phyloP scores from a whole-genome alignment of 345 rosid genomes.

The Carallia brachiata region DNA sequence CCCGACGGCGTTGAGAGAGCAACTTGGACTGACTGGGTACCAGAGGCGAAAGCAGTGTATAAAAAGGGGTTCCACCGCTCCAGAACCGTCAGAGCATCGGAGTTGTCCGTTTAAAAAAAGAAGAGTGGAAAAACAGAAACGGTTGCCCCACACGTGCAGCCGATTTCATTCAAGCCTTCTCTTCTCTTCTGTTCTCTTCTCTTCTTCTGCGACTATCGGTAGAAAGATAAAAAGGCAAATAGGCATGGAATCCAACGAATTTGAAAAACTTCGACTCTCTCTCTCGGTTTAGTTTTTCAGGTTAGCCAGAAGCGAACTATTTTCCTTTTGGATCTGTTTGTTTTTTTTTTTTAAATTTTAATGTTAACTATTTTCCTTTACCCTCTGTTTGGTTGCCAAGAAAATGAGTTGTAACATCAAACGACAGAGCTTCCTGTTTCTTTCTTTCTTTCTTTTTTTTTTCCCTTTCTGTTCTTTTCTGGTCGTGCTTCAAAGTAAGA shows the following conservation, averaged over 20 bases:
- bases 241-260: constrained; percentile 48
- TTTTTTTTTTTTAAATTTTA: background rate
- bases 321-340: too few relatives aligned
- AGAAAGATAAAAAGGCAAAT: too few relatives aligned
- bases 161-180: background rate
- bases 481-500: too few relatives aligned
- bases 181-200: background rate
- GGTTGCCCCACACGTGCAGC: background rate
- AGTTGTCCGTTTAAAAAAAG: background rate
- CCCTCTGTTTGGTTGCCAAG: constrained; percentile 10
- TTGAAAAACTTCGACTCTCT: constrained; percentile 27
- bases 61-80: background rate
- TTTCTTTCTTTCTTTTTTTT: background rate
- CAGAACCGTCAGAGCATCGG: background rate
- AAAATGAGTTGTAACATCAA: background rate
- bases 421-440: background rate
- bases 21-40: constrained; percentile 26
- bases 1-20: too few relatives aligned
- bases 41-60: constrained; percentile 20
- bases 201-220: background rate
- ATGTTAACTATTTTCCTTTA: background rate
- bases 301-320: too few relatives aligned
- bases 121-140: constrained; percentile 17
- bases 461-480: too few relatives aligned
- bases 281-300: background rate